Evolutionary conservation across 805 yeast species (phyloP).

Genomic region (Zygotorulaspora florentina): DNA sequence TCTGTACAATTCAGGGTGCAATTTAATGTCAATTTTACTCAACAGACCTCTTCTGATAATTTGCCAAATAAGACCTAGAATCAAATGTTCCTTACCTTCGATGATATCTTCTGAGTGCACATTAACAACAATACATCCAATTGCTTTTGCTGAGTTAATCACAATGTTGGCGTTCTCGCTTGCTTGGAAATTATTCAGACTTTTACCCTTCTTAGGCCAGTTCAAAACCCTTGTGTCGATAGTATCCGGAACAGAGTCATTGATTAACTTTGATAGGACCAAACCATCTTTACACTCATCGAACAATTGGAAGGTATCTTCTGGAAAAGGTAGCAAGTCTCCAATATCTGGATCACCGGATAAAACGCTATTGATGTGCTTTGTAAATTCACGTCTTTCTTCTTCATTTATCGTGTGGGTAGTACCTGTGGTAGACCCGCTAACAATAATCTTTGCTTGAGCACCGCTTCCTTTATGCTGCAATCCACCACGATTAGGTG

Average conservation of each 20-base stretch:
- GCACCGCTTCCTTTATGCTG: slow-evolving; percentile 52
- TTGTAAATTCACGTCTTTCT: slow-evolving; percentile 91
- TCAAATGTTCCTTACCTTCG: slow-evolving; percentile 90
- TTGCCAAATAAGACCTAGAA: slow-evolving; percentile 93
- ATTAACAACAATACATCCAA: slow-evolving; percentile 96
- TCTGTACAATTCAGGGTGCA: slow-evolving; percentile 94
- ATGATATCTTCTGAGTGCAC: slow-evolving; percentile 94
- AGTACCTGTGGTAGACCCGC: slow-evolving; percentile 85
- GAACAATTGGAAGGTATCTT: slow-evolving; percentile 90
- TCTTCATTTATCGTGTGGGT: slow-evolving; percentile 97
- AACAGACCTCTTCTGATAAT: slow-evolving; percentile 93
- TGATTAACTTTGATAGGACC: slow-evolving; percentile 86
- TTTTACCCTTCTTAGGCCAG: slow-evolving; percentile 74
- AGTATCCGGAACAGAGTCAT: slow-evolving; percentile 97
- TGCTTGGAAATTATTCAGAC: slow-evolving; percentile 89
- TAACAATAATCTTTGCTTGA: slow-evolving; percentile 73
- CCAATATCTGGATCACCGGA: slow-evolving; percentile 88
- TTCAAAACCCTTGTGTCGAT: slow-evolving; percentile 97
- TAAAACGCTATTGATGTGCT: slow-evolving; percentile 89
- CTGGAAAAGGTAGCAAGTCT: slow-evolving; percentile 79
- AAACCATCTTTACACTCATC: slow-evolving; percentile 97
- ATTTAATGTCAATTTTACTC: slow-evolving; percentile 90
- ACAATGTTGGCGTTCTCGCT: slow-evolving; percentile 96
- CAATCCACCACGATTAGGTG: slow-evolving; percentile 35
- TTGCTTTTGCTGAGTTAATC: slow-evolving; percentile 97